Evolutionary conservation across 495 filamentous ascomycete genomes (phyloP).

Genomic region (Recurvomyces mirabilis): DNA sequence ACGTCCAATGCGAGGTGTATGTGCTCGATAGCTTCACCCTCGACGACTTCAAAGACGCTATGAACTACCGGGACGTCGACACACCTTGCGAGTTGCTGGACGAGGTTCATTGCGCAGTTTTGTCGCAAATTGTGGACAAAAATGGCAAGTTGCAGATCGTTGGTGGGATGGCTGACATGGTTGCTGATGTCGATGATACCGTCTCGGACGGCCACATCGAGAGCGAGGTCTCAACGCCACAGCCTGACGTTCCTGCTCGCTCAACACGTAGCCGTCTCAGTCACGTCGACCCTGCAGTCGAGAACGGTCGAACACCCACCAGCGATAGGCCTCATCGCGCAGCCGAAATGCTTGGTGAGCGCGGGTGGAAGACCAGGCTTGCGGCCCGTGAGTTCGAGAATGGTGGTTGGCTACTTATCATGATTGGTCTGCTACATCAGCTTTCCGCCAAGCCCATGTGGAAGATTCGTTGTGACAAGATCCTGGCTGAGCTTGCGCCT

Average conservation of each 20-base stretch:
- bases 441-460: slow-evolving; percentile 63
- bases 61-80: slow-evolving; percentile 66
- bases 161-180: slow-evolving; percentile 54
- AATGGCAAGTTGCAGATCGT: slow-evolving; percentile 68
- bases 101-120: slow-evolving; percentile 81
- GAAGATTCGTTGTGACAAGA: slow-evolving; percentile 61
- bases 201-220: slow-evolving; percentile 45
- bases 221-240: slow-evolving; percentile 40
- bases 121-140: slow-evolving; percentile 75
- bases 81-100: slow-evolving; percentile 76
- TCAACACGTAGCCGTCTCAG: slow-evolving; percentile 77
- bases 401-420: slow-evolving; percentile 82
- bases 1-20: slow-evolving; percentile 89
- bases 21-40: slow-evolving; percentile 93
- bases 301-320: slow-evolving; percentile 16
- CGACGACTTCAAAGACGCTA: slow-evolving; percentile 85
- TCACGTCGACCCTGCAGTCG: slow-evolving; percentile 58
- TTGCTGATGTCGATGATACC: slow-evolving; percentile 51
- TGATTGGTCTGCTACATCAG: slow-evolving; percentile 77
- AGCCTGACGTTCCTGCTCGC: slow-evolving; percentile 44
- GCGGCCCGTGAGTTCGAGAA: slow-evolving; percentile 75
- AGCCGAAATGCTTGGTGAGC: slow-evolving; percentile 60
- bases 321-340: slow-evolving; percentile 44
- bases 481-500: slow-evolving; percentile 70
- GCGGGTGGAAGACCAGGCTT: slow-evolving; percentile 75